Evolutionary conservation across 352 stramenopile species (phyloP).

Genomic region (Hyaloperonospora arabidopsidis): DNA sequence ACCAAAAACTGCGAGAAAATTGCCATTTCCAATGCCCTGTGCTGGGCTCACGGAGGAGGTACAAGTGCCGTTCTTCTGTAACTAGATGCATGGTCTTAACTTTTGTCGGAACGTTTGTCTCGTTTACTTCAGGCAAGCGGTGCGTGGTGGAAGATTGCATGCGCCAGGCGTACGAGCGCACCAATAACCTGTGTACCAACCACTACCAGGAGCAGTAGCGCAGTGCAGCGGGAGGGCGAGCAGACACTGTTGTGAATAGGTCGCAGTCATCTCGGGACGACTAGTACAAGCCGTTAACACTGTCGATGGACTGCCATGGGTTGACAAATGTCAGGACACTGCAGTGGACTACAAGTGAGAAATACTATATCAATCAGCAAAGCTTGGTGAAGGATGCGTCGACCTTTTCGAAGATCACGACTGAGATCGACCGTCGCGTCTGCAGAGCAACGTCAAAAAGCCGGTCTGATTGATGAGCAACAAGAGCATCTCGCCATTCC

Average conservation of each 20-base stretch:
- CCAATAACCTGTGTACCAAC: slow-evolving; percentile 64
- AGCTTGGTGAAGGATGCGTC: too few species aligned
- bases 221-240: slow-evolving; percentile 3
- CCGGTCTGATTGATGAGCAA: too few species aligned
- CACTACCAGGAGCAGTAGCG: slow-evolving; percentile 40
- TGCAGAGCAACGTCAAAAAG: too few species aligned
- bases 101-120: background rate
- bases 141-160: slow-evolving; percentile 49
- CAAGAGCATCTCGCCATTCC: too few species aligned
- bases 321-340: slow-evolving; percentile 1
- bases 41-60: slow-evolving; percentile 71
- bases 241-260: background rate
- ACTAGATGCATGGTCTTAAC: background rate
- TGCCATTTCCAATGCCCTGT: slow-evolving; percentile 68
- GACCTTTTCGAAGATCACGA: too few species aligned
- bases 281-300: slow-evolving; percentile 21
- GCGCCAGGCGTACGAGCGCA: slow-evolving; percentile 64
- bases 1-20: slow-evolving; percentile 62
- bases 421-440: too few species aligned
- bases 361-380: too few species aligned
- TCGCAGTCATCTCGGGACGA: slow-evolving; percentile 12
- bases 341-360: background rate
- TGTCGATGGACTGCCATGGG: background rate
- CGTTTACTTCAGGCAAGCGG: slow-evolving; percentile 33
- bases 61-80: slow-evolving; percentile 6